Evolutionary conservation across 371 early-diverging fungal genomes (phyloP).

Genomic region (Mucor racemosus): DNA sequence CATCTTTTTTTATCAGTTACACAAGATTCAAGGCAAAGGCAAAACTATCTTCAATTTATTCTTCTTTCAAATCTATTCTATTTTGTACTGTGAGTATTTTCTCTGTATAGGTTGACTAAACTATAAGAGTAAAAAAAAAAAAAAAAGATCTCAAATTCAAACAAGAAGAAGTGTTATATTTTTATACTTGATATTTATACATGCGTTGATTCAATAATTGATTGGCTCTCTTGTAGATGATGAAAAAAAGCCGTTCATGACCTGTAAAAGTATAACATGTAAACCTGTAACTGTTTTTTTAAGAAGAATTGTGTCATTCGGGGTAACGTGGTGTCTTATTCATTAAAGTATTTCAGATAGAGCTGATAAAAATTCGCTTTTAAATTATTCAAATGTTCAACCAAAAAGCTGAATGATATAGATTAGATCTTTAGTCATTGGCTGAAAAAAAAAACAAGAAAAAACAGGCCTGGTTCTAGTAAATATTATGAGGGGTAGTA

Average conservation of each 20-base stretch:
- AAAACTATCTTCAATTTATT: background rate
- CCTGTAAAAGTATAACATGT: background rate
- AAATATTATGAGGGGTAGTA: background rate
- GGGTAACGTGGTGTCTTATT: constrained; percentile 6
- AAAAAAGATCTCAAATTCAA: background rate
- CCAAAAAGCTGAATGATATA: background rate
- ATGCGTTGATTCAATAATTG: background rate
- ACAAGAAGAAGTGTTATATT: background rate
- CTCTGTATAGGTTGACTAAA: no score
- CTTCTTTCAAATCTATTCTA: constrained; percentile 1
- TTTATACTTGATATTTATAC: background rate
- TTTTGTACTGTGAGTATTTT: no score
- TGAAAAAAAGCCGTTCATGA: background rate
- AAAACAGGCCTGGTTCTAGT: background rate
- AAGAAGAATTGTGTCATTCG: background rate
- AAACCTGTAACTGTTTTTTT: background rate
- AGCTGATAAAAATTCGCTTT: background rate
- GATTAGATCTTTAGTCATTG: background rate
- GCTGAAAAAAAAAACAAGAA: background rate
- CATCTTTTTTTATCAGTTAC: background rate
- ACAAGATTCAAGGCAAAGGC: background rate
- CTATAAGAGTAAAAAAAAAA: no score
- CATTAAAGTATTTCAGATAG: background rate
- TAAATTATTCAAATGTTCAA: no score
- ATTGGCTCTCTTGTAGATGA: background rate